Conservation (phyloP, 805 yeast species). For the Ogataea trehalophila region DNA sequence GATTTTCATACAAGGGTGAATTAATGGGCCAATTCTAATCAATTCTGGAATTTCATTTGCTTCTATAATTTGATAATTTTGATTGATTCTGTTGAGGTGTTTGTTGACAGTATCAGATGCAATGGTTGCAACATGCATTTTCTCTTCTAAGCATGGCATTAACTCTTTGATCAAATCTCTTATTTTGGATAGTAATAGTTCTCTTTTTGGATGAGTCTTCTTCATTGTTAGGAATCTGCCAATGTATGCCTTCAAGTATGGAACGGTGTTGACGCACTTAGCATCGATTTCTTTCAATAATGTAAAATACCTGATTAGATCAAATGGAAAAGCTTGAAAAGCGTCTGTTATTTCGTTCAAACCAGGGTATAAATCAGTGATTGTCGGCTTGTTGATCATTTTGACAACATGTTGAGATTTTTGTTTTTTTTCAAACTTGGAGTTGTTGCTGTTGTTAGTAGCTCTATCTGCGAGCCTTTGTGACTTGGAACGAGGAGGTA, state of each 20-base stretch:
- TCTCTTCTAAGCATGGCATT: conserved; percentile 91
- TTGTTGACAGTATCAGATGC: conserved; percentile 75
- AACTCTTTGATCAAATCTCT: conserved; percentile 54
- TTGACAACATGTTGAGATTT: conserved; percentile 2
- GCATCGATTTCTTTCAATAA: conserved; percentile 91
- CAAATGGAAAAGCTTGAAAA: conserved; percentile 83
- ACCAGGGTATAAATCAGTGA: conserved; percentile 63
- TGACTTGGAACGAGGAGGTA: conserved; percentile 26
- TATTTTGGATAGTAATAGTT: conserved; percentile 34
- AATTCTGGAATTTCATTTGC: conserved; percentile 78
- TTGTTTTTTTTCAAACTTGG: conserved; percentile 3
- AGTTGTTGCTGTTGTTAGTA: not conserved
- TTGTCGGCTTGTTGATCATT: conserved; percentile 21
- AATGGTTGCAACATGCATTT: conserved; percentile 93
- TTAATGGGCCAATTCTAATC: conserved; percentile 70
- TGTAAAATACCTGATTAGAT: conserved; percentile 79
- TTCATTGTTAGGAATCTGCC: conserved; percentile 39
- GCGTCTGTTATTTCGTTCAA: conserved; percentile 89
- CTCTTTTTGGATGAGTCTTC: conserved; percentile 34
- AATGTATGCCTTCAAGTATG: conserved; percentile 56
- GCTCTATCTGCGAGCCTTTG: conserved; percentile 24
- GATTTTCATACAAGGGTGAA: conserved; percentile 86
- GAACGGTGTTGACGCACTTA: conserved; percentile 74
- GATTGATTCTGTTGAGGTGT: conserved; percentile 68
- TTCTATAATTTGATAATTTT: conserved; percentile 70